Evolutionary conservation across 2,329 filamentous ascomycete species (phyloP).

Genomic region (Orbilia oligospora): DNA sequence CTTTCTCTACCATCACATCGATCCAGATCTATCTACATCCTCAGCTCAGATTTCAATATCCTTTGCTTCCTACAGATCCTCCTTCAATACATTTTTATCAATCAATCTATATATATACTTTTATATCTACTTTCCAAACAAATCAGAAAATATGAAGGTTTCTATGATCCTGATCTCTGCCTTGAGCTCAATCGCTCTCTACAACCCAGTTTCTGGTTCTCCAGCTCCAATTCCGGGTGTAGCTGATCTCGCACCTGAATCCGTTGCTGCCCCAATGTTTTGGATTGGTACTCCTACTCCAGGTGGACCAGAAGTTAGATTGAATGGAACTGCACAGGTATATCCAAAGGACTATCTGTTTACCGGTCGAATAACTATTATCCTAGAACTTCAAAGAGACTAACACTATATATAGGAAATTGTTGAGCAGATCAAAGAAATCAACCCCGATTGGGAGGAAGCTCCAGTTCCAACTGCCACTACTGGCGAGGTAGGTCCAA

Average conservation of each 20-base stretch:
- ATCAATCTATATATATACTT: no score
- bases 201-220: not conserved
- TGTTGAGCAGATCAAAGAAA: not conserved
- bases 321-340: constrained; percentile 18
- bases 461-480: not conserved
- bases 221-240: not conserved
- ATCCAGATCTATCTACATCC: not conserved
- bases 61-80: not conserved
- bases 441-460: constrained; percentile 4
- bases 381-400: not conserved
- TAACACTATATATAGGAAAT: constrained; percentile 5
- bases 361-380: not conserved
- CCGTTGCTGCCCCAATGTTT: constrained; percentile 1
- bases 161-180: constrained; percentile 2
- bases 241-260: not conserved
- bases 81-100: no score
- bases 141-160: constrained; percentile 11
- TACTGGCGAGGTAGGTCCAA: not conserved
- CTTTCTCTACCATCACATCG: not conserved
- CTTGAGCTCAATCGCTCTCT: constrained; percentile 19
- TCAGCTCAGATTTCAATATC: not conserved
- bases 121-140: not conserved
- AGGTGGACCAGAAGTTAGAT: constrained; percentile 6
- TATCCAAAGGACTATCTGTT: no score
- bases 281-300: constrained; percentile 12